These are phyloP conservation scores for Boletus eberwhitei DNA, from an alignment of 768 basidiomycete species.

Conservation along the genomic window DNA sequence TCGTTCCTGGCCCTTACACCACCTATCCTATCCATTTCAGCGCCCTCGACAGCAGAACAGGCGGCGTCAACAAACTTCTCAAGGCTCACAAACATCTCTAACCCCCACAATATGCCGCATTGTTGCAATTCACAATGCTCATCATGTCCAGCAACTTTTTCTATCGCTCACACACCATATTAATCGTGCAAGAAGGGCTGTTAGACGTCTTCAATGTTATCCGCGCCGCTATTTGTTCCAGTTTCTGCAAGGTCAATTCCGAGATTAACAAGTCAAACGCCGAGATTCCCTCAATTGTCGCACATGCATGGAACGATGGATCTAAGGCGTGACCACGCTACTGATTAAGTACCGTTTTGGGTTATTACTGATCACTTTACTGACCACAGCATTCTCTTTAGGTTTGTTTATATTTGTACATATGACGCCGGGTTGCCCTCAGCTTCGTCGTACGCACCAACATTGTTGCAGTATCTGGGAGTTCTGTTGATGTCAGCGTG, in stretches of 20 bases:
- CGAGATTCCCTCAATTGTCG: slow-evolving; percentile 37
- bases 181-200: slow-evolving; percentile 53
- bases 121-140: slow-evolving; percentile 46
- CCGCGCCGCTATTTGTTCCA: slow-evolving; percentile 39
- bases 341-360: no score
- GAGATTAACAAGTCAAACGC: slow-evolving; percentile 38
- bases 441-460: no score
- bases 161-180: slow-evolving; percentile 33
- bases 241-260: slow-evolving; percentile 48
- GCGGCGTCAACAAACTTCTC: slow-evolving; percentile 41
- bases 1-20: no score
- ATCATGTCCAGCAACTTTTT: slow-evolving; percentile 31
- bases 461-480: no score
- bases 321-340: slow-evolving; percentile 47
- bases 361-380: no score
- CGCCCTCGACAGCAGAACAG: slow-evolving; percentile 34
- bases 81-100: slow-evolving; percentile 49
- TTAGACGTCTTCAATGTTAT: slow-evolving; percentile 43
- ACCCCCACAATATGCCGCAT: slow-evolving; percentile 51
- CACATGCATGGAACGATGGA: slow-evolving; percentile 51
- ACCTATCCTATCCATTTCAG: no score
- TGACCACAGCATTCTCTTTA: no score
- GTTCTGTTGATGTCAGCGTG: no score
- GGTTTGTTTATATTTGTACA: no score
- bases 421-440: no score